phyloP scores from a whole-genome alignment of 768 basidiomycete genomes.

The Boletus bicolor region DNA sequence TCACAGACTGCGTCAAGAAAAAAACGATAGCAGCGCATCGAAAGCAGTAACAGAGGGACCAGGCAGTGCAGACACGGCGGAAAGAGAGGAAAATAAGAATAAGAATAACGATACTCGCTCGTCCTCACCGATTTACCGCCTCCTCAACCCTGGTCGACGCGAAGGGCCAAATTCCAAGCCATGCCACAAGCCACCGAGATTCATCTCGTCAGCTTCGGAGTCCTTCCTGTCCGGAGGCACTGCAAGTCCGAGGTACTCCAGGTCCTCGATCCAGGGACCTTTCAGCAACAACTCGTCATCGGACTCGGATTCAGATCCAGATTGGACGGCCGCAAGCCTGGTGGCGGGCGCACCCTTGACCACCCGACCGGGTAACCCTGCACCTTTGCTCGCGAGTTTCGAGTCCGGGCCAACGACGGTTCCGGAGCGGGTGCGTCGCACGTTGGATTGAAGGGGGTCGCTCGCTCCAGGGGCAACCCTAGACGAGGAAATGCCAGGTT shows the following conservation, averaged over 20 bases:
- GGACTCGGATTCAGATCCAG: slow-evolving; percentile 15
- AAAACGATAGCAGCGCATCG: slow-evolving; percentile 2
- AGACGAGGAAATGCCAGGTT: slow-evolving; percentile 6
- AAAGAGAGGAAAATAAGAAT: not conserved
- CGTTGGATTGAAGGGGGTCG: slow-evolving; percentile 8
- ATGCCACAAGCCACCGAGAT: slow-evolving; percentile 18
- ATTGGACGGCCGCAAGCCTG: not conserved
- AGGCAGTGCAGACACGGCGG: not conserved
- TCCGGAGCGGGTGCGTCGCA: slow-evolving; percentile 47
- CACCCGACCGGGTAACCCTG: not conserved
- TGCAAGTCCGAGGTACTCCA: slow-evolving; percentile 21
- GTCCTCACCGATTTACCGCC: slow-evolving; percentile 4
- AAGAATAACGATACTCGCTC: not conserved
- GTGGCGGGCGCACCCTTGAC: not conserved
- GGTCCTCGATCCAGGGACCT: slow-evolving; percentile 19
- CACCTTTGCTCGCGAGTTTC: slow-evolving; percentile 13
- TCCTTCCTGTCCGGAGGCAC: not conserved
- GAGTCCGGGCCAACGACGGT: slow-evolving; percentile 40
- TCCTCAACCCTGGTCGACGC: slow-evolving; percentile 7
- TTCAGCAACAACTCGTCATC: slow-evolving; percentile 27
- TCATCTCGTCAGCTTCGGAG: slow-evolving; percentile 27
- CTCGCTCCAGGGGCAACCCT: not conserved
- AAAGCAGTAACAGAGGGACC: not conserved
- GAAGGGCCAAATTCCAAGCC: slow-evolving; percentile 6
- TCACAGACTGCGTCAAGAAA: not conserved